Conservation (phyloP, 1,284 basidiomycete genomes). For the Tremellales sp. region DNA sequence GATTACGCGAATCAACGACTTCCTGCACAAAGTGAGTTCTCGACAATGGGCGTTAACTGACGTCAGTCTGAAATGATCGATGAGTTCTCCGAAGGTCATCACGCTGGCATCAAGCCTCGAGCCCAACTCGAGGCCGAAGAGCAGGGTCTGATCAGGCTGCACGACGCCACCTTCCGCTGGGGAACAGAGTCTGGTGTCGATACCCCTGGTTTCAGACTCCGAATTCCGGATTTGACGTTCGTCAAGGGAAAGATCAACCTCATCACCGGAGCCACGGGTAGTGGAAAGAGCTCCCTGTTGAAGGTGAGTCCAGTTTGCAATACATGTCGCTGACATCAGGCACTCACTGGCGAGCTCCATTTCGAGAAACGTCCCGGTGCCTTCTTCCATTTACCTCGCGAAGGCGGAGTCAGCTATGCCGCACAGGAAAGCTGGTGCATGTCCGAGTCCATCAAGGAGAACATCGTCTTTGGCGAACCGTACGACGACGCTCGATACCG, state of each 20-base stretch:
- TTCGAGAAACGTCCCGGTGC: slow-evolving; percentile 53
- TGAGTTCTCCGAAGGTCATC: slow-evolving; percentile 44
- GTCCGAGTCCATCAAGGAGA: slow-evolving; percentile 54
- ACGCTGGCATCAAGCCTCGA: slow-evolving; percentile 14
- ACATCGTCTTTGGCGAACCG: slow-evolving; percentile 56
- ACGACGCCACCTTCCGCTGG: slow-evolving; percentile 44
- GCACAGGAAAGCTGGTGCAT: slow-evolving; percentile 69
- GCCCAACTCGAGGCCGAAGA: slow-evolving; percentile 34
- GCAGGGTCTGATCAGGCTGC: slow-evolving; percentile 35
- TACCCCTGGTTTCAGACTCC: slow-evolving; percentile 51
- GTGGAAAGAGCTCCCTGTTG: slow-evolving; percentile 46
- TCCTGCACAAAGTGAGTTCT: slow-evolving; percentile 50
- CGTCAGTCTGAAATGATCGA: slow-evolving; percentile 57
- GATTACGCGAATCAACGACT: slow-evolving; percentile 52
- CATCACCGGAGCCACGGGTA: slow-evolving; percentile 58
- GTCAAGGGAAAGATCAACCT: slow-evolving; percentile 58
- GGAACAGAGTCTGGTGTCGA: slow-evolving; percentile 24
- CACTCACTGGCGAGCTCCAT: slow-evolving; percentile 53
- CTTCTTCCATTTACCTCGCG: slow-evolving; percentile 64
- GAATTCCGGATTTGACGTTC: slow-evolving; percentile 57
- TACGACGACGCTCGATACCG: slow-evolving; percentile 56
- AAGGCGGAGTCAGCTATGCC: slow-evolving; percentile 65
- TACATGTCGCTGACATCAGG: slow-evolving; percentile 35
- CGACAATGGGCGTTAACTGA: neutral
- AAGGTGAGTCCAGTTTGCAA: slow-evolving; percentile 18